Conservation (phyloP, 305 asterid genomes). For the Rubia occidens region DNA sequence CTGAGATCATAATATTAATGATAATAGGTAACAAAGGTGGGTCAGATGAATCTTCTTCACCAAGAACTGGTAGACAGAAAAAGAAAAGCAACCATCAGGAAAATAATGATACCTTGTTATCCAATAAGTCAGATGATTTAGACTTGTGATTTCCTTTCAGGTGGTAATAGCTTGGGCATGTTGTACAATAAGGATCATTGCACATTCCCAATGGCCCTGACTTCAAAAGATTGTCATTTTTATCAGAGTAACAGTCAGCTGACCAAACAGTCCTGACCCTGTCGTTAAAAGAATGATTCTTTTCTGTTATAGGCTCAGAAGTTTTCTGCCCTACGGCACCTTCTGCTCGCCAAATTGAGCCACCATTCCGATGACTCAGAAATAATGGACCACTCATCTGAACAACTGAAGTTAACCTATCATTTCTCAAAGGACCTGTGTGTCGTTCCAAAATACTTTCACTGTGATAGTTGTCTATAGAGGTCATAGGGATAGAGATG, state of each 20-base stretch:
- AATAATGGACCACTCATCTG: conserved; percentile 67
- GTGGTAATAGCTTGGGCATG: conserved; percentile 45
- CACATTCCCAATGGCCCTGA: conserved; percentile 59
- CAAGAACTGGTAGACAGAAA: neutral
- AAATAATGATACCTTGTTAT: conserved; percentile 35
- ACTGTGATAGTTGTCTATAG: conserved; percentile 34
- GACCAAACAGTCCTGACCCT: conserved; percentile 30
- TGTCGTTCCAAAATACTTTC: conserved; percentile 40
- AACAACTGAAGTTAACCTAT: conserved; percentile 21
- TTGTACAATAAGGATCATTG: conserved; percentile 54
- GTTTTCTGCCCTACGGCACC: conserved; percentile 27
- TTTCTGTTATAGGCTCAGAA: conserved; percentile 33
- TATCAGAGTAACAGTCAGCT: conserved; percentile 22
- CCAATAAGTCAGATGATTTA: conserved; percentile 32
- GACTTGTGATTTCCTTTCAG: conserved; percentile 25
- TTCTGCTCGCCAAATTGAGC: conserved; percentile 38
- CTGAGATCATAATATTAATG: neutral
- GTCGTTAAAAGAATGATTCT: conserved; percentile 35
- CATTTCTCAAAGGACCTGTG: conserved; percentile 71
- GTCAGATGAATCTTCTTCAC: too few relatives aligned
- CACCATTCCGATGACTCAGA: conserved; percentile 31
- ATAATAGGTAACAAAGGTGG: too few relatives aligned
- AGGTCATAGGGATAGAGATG: conserved; percentile 41
- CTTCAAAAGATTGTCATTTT: conserved; percentile 45
- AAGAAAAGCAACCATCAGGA: neutral